A percentile compares a stretch with the other conserved stretches of the same genome.
Evolutionary conservation across 2,329 filamentous ascomycete species (phyloP).

Genomic region (Cladosporium sp.): DNA sequence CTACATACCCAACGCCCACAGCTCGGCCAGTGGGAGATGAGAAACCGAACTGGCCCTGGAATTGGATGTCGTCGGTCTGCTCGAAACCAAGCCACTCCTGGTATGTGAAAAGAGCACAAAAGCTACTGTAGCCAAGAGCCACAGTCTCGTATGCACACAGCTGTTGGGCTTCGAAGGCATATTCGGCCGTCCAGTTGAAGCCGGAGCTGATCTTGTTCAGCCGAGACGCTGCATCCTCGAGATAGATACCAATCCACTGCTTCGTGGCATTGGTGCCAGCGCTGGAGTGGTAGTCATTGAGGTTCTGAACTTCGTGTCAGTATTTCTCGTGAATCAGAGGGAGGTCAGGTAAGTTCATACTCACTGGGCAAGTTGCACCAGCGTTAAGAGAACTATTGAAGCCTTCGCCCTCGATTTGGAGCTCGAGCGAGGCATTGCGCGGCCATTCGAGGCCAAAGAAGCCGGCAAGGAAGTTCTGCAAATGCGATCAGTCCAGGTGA

Average conservation of each 20-base stretch:
- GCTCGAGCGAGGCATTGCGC: constrained; percentile 48
- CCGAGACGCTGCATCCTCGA: constrained; percentile 63
- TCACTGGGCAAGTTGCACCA: constrained; percentile 62
- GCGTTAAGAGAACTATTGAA: constrained; percentile 70
- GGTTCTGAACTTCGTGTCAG: constrained; percentile 56
- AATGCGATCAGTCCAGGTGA: neutral
- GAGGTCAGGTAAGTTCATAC: constrained; percentile 52
- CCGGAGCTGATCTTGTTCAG: constrained; percentile 47
- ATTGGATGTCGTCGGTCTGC: constrained; percentile 68
- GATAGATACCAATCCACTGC: constrained; percentile 64
- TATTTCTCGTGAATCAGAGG: neutral
- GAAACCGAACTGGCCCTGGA: constrained; percentile 60
- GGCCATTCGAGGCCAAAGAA: constrained; percentile 77
- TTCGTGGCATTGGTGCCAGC: constrained; percentile 55
- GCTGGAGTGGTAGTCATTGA: constrained; percentile 48
- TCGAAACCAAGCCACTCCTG: constrained; percentile 72
- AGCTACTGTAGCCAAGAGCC: constrained; percentile 72
- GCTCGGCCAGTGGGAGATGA: constrained; percentile 67
- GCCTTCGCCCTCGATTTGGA: constrained; percentile 62
- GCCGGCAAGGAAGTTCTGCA: constrained; percentile 68
- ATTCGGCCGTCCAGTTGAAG: constrained; percentile 61
- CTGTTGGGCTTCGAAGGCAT: constrained; percentile 67
- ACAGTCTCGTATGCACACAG: constrained; percentile 78
- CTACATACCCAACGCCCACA: constrained; percentile 71
- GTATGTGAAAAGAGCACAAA: constrained; percentile 73